Percentiles rank a stretch among this genome's conserved stretches.
phyloP scores from a whole-genome alignment of 148 eudicot species.

The Rhododendron molle region DNA sequence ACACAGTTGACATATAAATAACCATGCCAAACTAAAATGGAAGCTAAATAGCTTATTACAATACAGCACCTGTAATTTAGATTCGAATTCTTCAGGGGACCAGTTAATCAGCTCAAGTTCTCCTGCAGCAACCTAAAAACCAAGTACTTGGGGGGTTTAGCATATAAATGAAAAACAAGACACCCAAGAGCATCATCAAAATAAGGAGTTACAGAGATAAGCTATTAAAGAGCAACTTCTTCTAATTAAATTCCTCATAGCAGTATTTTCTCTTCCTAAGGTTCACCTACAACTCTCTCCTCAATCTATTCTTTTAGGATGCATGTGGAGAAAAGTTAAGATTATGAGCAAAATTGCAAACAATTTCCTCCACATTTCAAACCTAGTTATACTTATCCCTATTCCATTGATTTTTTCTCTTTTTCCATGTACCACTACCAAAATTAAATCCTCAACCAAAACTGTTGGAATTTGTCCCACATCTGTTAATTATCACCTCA shows the following conservation, averaged over 20 bases:
- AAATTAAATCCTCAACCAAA: not conserved
- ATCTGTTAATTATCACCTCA: not conserved
- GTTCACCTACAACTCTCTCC: not conserved
- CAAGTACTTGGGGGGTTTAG: slow-evolving; percentile 13
- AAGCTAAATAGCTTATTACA: not conserved
- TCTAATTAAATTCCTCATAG: not conserved
- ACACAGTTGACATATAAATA: not conserved
- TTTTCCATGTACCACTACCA: not conserved
- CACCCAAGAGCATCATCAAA: not conserved
- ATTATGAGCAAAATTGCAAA: not conserved
- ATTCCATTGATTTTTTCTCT: not conserved
- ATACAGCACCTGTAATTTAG: slow-evolving; percentile 73
- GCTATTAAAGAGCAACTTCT: not conserved
- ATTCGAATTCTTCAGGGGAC: slow-evolving; percentile 92
- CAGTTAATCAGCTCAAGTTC: slow-evolving; percentile 84
- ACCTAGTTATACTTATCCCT: not conserved
- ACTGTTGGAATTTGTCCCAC: not conserved
- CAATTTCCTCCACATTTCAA: not conserved
- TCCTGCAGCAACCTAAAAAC: slow-evolving; percentile 89
- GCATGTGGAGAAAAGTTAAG: not conserved
- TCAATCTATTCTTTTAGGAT: not conserved
- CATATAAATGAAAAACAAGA: not conserved
- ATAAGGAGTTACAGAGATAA: not conserved
- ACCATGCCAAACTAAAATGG: not conserved
- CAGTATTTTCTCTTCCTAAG: not conserved